phyloP scores from a whole-genome alignment of 441 rosid species.

The Kokia cookei region DNA sequence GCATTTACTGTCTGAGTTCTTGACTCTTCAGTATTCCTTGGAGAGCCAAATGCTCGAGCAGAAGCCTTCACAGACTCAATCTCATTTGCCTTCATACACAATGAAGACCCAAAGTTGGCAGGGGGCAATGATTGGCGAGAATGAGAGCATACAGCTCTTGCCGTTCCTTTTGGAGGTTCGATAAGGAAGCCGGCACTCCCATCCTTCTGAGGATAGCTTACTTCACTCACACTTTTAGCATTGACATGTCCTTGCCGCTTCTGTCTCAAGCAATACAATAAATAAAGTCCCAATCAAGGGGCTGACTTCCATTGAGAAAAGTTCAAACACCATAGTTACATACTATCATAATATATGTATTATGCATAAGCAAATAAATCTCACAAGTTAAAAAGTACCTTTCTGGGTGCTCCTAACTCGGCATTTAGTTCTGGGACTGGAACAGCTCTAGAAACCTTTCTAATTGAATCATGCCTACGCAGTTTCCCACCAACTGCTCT shows the following conservation, averaged over 20 bases:
- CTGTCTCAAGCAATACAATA: conserved; percentile 25
- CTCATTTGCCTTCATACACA: conserved; percentile 16
- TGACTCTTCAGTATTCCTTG: conserved; percentile 26
- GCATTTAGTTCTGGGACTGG: conserved; percentile 73
- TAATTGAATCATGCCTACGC: conserved; percentile 31
- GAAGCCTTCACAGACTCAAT: conserved; percentile 20
- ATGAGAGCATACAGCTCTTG: conserved; percentile 23
- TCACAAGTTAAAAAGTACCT: conserved; percentile 28
- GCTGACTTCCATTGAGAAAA: neutral
- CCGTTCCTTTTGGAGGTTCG: conserved; percentile 31
- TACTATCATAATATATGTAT: conserved; percentile 38
- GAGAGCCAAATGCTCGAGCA: conserved; percentile 22
- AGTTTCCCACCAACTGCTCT: conserved; percentile 32
- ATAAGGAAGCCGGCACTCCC: conserved; percentile 43
- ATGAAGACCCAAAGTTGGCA: conserved; percentile 20
- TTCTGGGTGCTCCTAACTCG: conserved; percentile 50
- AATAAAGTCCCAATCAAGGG: neutral
- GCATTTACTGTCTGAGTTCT: conserved; percentile 40
- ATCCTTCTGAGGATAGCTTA: conserved; percentile 34
- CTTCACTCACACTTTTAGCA: conserved; percentile 45
- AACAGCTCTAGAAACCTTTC: conserved; percentile 36
- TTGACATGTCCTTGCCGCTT: conserved; percentile 39
- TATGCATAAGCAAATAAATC: neutral
- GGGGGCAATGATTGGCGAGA: conserved; percentile 29
- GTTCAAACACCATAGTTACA: conserved; percentile 13